A percentile compares a stretch with the other conserved stretches of the same genome.
These are phyloP conservation scores for Pestalotiopsis sp. DNA, from an alignment of 2,329 filamentous ascomycete genomes.

Conservation along the genomic window DNA sequence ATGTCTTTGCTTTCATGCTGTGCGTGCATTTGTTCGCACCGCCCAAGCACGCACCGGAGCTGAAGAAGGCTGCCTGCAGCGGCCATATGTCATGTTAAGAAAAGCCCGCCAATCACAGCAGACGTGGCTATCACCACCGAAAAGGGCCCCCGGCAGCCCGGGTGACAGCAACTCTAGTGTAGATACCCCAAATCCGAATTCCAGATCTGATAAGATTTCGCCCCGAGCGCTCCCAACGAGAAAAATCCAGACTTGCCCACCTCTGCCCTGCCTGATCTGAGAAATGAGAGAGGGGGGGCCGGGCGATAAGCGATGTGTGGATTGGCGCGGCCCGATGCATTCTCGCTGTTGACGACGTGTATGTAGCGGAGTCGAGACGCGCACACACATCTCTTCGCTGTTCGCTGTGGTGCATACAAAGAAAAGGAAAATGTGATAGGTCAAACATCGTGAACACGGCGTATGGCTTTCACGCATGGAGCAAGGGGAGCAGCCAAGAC, in stretches of 20 bases:
- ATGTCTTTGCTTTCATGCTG: not conserved
- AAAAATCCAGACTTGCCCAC: not conserved
- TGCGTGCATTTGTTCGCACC: not conserved
- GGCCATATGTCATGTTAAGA: not conserved
- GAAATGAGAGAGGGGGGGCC: not conserved
- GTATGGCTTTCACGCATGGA: not conserved
- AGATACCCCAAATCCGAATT: not conserved
- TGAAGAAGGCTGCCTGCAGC: not conserved
- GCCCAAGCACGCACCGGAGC: not conserved
- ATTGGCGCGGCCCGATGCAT: not conserved
- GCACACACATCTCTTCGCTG: not conserved
- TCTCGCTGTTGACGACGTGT: not conserved
- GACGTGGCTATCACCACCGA: not conserved
- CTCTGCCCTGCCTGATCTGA: not conserved
- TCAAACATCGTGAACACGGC: not conserved
- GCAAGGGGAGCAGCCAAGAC: not conserved
- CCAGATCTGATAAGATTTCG: not conserved
- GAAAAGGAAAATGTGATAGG: not conserved
- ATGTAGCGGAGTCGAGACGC: not conserved
- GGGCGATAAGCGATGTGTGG: not conserved
- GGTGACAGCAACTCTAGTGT: not conserved
- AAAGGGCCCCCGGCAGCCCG: not conserved
- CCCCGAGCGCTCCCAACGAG: not conserved
- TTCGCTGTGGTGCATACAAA: not conserved
- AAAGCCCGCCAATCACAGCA: not conserved